Percentiles rank a stretch among this genome's conserved stretches.
Conservation (phyloP, 305 asterid species). For the Fraxinus xanthoxyloides region DNA sequence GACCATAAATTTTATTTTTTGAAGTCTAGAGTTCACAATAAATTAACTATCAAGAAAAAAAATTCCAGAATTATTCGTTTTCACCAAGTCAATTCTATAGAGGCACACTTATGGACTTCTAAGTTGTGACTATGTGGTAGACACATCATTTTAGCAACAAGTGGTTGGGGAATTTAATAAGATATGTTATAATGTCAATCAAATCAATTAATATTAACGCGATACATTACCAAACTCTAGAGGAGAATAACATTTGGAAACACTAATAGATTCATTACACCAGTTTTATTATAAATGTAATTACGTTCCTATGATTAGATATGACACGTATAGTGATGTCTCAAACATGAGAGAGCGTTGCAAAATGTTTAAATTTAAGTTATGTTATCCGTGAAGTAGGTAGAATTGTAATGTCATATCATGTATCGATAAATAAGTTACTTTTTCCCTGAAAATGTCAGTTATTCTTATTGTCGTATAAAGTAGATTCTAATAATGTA, state of each 20-base stretch:
- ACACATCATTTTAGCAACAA: neutral
- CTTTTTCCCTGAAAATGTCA: neutral
- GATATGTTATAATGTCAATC: neutral
- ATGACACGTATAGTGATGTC: neutral
- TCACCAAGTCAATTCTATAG: neutral
- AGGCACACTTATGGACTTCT: neutral
- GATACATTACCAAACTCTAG: neutral
- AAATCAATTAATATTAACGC: neutral
- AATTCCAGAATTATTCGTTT: neutral
- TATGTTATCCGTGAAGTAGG: neutral
- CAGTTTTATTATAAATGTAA: neutral
- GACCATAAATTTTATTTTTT: neutral
- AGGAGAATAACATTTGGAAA: neutral
- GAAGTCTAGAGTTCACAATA: neutral
- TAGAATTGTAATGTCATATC: neutral
- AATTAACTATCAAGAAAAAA: neutral
- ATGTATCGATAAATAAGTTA: neutral
- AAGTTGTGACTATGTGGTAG: neutral
- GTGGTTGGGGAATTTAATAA: neutral
- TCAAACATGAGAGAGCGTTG: neutral
- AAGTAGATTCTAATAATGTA: neutral
- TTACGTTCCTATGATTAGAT: neutral
- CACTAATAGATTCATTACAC: neutral
- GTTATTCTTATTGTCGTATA: neutral
- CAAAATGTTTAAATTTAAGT: neutral